Evolutionary conservation across 2,329 filamentous ascomycete genomes (phyloP), one percentile per base, ranked within the genome.

Genomic region (Fusarium tupiense): DNA sequence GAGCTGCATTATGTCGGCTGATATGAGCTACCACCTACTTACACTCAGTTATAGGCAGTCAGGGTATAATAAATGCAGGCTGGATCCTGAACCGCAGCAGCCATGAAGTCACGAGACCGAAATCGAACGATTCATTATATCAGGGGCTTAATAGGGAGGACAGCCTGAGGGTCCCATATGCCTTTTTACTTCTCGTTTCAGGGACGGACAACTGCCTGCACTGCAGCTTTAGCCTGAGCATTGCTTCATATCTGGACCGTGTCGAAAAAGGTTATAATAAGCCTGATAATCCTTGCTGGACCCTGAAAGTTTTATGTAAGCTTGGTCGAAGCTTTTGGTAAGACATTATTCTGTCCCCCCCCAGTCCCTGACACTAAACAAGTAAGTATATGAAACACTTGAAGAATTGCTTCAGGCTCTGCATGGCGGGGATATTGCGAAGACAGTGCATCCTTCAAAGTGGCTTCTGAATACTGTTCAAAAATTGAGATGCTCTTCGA

Each of bases 221-320:
- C 43, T 53, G 24, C 29, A 52, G 24, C 37, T 53, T 29, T 44
- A 29, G 33, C 14, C 14, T 22, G 35, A 22, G 8, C 31, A 43
- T 33, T 31, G 31, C 57, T 33, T 26, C 43, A 33, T 43, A 29
- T 44, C 37, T 43, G 47, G 59, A 13, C 47, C 29, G n/a, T 33
- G 29, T 37, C 17, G 12, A 64, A 41, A 11, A 54, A 35, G 58
- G 26, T 35, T 22, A 16, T 35, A 11, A 33, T 35, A 14, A 33
- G 26, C 19, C 31, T 29, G 24, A 22, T 26, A 17, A 59, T 66
- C 24, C 41, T 60, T 66, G 58, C 29, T 44, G 52, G 37, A 60
- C 66, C 66, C 53, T 54, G 40, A 58, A 50, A 54, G 17, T n/a
- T n/a, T 60, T 70, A 66, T 43, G 41, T 69, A 37, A 66, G 60